Percentiles rank a stretch among this genome's conserved stretches.
Conservation (phyloP, 2,329 filamentous ascomycete genomes). For the Fusarium penzigii region DNA sequence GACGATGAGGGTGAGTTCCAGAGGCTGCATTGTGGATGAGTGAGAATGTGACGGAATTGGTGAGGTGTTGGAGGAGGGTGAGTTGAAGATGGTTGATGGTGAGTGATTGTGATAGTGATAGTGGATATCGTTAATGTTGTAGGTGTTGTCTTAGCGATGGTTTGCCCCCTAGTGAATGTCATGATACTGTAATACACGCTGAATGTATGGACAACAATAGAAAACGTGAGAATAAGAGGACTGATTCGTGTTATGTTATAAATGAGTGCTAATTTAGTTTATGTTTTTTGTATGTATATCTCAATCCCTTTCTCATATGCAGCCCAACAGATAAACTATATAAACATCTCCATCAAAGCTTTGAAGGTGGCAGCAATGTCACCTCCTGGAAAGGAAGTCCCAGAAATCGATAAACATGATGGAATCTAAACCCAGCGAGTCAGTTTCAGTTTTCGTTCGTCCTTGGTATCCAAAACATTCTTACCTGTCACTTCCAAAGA, state of each 20-base stretch:
- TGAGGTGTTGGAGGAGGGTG: constrained; percentile 4
- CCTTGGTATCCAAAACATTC: not conserved
- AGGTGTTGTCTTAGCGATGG: too few relatives aligned
- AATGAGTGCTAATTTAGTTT: too few relatives aligned
- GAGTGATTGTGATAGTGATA: not conserved
- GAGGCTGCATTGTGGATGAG: constrained; percentile 34
- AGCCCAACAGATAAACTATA: too few relatives aligned
- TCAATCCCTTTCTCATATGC: too few relatives aligned
- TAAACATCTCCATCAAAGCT: constrained; percentile 31
- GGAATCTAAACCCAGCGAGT: constrained; percentile 49
- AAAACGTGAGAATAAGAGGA: too few relatives aligned
- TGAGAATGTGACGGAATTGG: constrained; percentile 1
- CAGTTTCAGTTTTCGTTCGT: not conserved
- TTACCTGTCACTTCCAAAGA: constrained; percentile 74
- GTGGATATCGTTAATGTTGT: too few relatives aligned
- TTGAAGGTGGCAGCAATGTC: constrained; percentile 36
- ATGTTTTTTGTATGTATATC: too few relatives aligned
- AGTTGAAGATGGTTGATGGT: not conserved
- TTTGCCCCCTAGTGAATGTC: too few relatives aligned
- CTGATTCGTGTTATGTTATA: too few relatives aligned
- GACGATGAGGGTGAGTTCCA: constrained; percentile 84
- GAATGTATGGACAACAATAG: too few relatives aligned
- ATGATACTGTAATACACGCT: too few relatives aligned
- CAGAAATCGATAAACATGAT: constrained; percentile 68
- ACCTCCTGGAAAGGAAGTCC: constrained; percentile 61